Percentiles rank a stretch among this genome's conserved stretches.
phyloP scores from a whole-genome alignment of 345 rosid species.

The Crucihimalaya himalaica region DNA sequence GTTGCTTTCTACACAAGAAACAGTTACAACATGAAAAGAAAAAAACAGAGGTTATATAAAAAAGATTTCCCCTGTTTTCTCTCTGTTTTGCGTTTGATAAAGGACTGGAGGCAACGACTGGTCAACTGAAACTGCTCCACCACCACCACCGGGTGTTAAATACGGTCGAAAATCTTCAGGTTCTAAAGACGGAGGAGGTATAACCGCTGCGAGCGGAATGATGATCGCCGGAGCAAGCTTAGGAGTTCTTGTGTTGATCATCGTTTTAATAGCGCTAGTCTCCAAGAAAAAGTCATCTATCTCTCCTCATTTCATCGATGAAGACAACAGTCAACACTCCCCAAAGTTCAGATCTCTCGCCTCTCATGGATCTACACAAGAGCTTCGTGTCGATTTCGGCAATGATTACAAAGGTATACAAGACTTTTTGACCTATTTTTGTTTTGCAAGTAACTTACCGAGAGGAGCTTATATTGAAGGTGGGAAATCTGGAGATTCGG shows the following conservation, averaged over 20 bases:
- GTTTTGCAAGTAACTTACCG: constrained; percentile 10
- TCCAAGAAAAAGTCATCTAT: constrained; percentile 51
- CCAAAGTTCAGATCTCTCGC: constrained; percentile 27
- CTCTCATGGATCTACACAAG: constrained; percentile 53
- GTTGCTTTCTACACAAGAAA: constrained; percentile 21
- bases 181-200: constrained; percentile 25
- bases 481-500: constrained; percentile 45
- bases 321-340: constrained; percentile 49
- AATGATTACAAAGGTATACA: constrained; percentile 52
- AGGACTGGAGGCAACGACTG: constrained; percentile 92
- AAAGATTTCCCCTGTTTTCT: not conserved
- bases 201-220: constrained; percentile 44
- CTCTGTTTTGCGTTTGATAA: constrained; percentile 27
- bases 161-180: constrained; percentile 33
- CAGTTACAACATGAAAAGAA: not conserved
- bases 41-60: not conserved
- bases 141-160: constrained; percentile 79
- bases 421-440: constrained; percentile 2
- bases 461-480: constrained; percentile 46
- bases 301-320: constrained; percentile 74
- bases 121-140: constrained; percentile 76
- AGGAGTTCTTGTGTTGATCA: constrained; percentile 52
- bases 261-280: constrained; percentile 44
- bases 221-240: constrained; percentile 52
- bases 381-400: constrained; percentile 36